Percentiles rank a stretch among this genome's conserved stretches.
phyloP scores from a whole-genome alignment of 2,329 filamentous ascomycete species.

The Tricladium varicosporioides region DNA sequence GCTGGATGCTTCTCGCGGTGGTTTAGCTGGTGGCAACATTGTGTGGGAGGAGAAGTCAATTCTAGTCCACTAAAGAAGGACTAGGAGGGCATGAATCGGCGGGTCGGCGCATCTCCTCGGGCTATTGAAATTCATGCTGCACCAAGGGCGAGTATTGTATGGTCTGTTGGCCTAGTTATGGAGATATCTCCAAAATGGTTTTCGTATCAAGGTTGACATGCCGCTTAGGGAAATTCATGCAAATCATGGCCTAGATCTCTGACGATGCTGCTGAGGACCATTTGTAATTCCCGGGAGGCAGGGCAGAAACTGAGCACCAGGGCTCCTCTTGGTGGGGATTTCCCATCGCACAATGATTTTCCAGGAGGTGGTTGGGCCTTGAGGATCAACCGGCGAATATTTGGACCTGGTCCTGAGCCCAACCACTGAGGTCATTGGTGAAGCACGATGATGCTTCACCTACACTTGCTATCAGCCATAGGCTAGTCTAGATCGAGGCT shows the following conservation, averaged over 20 bases:
- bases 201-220: neutral
- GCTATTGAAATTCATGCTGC: neutral
- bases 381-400: neutral
- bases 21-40: neutral
- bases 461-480: neutral
- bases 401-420: neutral
- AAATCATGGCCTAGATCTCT: neutral
- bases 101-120: neutral
- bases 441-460: neutral
- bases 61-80: neutral
- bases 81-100: neutral
- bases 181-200: neutral
- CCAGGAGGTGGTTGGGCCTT: neutral
- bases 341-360: neutral
- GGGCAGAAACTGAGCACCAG: neutral
- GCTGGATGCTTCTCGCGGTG: neutral
- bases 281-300: neutral
- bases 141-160: neutral
- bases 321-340: neutral
- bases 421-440: neutral
- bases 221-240: neutral
- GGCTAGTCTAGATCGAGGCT: neutral
- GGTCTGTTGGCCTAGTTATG: neutral
- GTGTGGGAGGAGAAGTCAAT: neutral
- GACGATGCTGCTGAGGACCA: neutral